Percentiles rank a stretch among this genome's conserved stretches.
Conservation (phyloP, 768 basidiomycete species). For the Kwoniella europaea region DNA sequence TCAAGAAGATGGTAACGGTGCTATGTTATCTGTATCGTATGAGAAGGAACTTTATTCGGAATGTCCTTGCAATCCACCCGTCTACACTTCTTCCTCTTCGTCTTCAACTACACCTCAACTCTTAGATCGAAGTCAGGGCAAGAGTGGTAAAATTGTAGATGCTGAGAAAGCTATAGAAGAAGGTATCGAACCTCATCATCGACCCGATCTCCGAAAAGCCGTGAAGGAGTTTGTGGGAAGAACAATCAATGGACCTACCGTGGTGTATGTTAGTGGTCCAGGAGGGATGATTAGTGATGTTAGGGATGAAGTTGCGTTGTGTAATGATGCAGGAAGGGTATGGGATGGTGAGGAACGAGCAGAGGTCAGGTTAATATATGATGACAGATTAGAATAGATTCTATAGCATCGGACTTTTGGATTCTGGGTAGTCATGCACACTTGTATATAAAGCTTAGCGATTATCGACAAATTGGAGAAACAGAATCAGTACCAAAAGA, state of each 20-base stretch:
- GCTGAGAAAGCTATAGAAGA: slow-evolving; percentile 23
- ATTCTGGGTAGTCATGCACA: background rate
- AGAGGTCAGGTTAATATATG: slow-evolving; percentile 31
- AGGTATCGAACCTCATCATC: slow-evolving; percentile 15
- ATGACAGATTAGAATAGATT: slow-evolving; percentile 35
- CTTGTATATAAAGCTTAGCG: background rate
- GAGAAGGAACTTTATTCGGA: background rate
- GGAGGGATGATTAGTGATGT: slow-evolving; percentile 32
- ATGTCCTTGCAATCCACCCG: slow-evolving; percentile 16
- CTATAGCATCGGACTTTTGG: background rate
- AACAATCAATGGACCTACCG: slow-evolving; percentile 20
- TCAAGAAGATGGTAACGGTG: background rate
- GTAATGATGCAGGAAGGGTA: slow-evolving; percentile 28
- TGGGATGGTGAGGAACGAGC: slow-evolving; percentile 31
- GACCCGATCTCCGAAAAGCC: slow-evolving; percentile 25
- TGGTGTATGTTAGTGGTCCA: slow-evolving; percentile 37
- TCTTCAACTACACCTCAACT: background rate
- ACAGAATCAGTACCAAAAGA: too few species aligned
- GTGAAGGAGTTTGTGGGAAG: slow-evolving; percentile 28
- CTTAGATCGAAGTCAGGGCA: background rate
- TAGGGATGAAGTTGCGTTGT: slow-evolving; percentile 29
- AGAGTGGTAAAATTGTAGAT: slow-evolving; percentile 4
- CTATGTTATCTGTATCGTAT: background rate
- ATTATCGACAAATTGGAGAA: too few species aligned
- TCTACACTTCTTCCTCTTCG: slow-evolving; percentile 5